phyloP scores from a whole-genome alignment of 2,329 filamentous ascomycete species.

The Pseudogymnoascus sp. region DNA sequence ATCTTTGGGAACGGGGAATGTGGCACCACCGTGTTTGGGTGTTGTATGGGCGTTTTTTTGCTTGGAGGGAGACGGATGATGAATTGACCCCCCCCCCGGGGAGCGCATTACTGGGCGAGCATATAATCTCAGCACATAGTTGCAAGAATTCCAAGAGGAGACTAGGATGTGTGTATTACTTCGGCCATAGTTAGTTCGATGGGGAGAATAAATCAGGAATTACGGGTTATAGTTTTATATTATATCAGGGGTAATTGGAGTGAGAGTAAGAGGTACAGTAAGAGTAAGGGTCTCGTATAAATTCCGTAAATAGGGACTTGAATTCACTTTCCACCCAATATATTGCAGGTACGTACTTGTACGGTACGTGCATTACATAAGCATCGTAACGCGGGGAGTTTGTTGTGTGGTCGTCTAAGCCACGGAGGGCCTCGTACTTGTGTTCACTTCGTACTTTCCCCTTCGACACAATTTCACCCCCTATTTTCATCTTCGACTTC shows the following conservation, averaged over 20 bases:
- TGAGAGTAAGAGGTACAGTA: not conserved
- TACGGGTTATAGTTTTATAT: slow-evolving; percentile 28
- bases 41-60: slow-evolving; percentile 2
- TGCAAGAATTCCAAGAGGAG: slow-evolving; percentile 30
- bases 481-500: not conserved
- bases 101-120: slow-evolving; percentile 1
- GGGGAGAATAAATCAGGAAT: slow-evolving; percentile 71
- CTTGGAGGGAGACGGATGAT: slow-evolving; percentile 3
- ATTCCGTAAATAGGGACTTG: not conserved
- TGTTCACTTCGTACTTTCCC: not conserved
- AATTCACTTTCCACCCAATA: not conserved
- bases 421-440: slow-evolving; percentile 3
- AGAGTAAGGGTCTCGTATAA: not conserved
- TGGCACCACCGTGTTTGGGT: slow-evolving; percentile 3
- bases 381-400: not conserved
- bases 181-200: slow-evolving; percentile 32
- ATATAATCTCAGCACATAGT: slow-evolving; percentile 10
- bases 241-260: not conserved
- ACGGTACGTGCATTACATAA: not conserved
- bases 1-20: not conserved
- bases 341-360: slow-evolving; percentile 1
- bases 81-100: not conserved
- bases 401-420: slow-evolving; percentile 3
- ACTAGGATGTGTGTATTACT: slow-evolving; percentile 45
- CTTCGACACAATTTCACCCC: not conserved